A percentile compares a stretch with the other conserved stretches of the same genome.
Evolutionary conservation across 1,284 basidiomycete genomes (phyloP).

Genomic region (Trichosporon asahii): DNA sequence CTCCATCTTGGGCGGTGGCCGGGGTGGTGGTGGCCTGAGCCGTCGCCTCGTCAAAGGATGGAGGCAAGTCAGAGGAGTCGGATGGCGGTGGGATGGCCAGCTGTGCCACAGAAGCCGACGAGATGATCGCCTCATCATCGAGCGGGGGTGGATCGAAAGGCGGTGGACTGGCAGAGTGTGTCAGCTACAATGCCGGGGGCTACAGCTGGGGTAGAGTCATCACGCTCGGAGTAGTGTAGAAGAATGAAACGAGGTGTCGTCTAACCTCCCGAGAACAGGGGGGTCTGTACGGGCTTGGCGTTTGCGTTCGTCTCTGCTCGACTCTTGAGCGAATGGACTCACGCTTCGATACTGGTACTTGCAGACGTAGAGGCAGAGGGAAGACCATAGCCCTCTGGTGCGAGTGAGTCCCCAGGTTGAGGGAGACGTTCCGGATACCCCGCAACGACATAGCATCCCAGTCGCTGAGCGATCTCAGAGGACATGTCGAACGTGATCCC

Average conservation of each 20-base stretch:
- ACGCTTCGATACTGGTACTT: too few species aligned
- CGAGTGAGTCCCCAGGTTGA: not conserved
- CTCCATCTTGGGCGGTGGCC: not conserved
- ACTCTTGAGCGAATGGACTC: too few species aligned
- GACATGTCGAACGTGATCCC: constrained; percentile 73
- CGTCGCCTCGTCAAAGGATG: constrained; percentile 2
- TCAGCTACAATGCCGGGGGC: not conserved
- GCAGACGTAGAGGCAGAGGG: not conserved
- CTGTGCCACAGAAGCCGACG: not conserved
- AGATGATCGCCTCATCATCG: not conserved
- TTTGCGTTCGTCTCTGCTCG: not conserved
- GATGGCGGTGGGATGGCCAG: not conserved
- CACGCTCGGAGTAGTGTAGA: not conserved
- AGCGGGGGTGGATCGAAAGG: too few species aligned
- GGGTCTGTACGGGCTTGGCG: constrained; percentile 4
- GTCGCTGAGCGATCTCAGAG: constrained; percentile 60
- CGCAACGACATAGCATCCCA: constrained; percentile 71
- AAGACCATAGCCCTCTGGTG: not conserved
- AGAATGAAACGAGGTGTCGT: not conserved
- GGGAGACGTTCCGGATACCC: constrained; percentile 64
- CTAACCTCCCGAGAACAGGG: not conserved
- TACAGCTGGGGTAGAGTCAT: not conserved
- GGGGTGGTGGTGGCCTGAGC: too few species aligned
- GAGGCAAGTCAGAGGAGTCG: not conserved
- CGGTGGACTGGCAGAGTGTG: not conserved